Percentiles rank a stretch among this genome's conserved stretches.
Evolutionary conservation across 2,329 filamentous ascomycete genomes (phyloP).

Genomic region (Trichophyton benhamiae): DNA sequence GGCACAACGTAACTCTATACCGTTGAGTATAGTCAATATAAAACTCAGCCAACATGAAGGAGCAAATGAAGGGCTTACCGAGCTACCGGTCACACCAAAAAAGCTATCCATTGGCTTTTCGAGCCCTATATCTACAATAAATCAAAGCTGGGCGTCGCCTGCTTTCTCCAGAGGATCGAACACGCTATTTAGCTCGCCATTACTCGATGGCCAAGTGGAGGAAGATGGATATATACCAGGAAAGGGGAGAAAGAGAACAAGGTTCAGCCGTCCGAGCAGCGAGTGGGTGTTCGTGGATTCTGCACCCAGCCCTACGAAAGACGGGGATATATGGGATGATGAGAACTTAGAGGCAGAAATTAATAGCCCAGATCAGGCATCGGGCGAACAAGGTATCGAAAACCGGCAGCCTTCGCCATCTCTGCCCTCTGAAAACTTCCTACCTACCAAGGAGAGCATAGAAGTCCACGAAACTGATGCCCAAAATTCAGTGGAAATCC

Average conservation of each 20-base stretch:
- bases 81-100: background rate
- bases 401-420: background rate
- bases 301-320: slow-evolving; percentile 49
- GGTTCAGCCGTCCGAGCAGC: slow-evolving; percentile 53
- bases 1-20: background rate
- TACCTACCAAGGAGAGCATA: slow-evolving; percentile 3
- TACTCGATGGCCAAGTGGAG: slow-evolving; percentile 54
- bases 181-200: slow-evolving; percentile 54
- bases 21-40: background rate
- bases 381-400: background rate
- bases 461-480: background rate
- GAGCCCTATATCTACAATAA: background rate
- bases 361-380: background rate
- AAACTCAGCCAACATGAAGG: background rate
- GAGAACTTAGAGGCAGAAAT: slow-evolving; percentile 6
- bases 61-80: background rate
- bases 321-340: slow-evolving; percentile 7
- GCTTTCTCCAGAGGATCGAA: slow-evolving; percentile 64
- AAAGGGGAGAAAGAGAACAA: slow-evolving; percentile 56
- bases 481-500: background rate
- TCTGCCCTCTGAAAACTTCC: background rate
- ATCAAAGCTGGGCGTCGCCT: slow-evolving; percentile 53
- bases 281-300: slow-evolving; percentile 64
- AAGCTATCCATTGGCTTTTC: background rate
- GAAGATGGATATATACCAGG: slow-evolving; percentile 51